Evolutionary conservation across 768 basidiomycete genomes (phyloP), one percentile per base, ranked within the genome.

Genomic region (Hirschioporus abietinus): DNA sequence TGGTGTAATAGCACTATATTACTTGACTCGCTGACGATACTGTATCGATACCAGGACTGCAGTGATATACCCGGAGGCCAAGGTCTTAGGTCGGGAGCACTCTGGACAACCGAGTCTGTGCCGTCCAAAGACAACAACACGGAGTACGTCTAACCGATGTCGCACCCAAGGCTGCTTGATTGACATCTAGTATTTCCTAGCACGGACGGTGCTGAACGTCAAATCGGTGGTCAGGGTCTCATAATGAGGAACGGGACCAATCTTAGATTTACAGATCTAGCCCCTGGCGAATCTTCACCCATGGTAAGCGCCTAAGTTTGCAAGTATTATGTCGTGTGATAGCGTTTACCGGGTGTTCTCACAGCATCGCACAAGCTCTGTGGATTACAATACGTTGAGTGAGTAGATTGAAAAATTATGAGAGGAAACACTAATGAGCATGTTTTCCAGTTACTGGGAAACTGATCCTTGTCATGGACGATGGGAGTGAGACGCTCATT

Each of bases 381-480:
- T 88, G 66, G 88, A 89, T 71, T 84, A 85, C 71, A 88, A 89
- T 69, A 83, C 88, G 26, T 76, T 88, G 17, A 76, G 86, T 85
- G 67, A 68, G 82, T 69, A 18, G 5, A 20, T 42, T 52, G 18
- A 58, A 7, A 25, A 1, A 10, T 65, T 17, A 36, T n/a, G 12
- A 24, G 23, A 9, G 60, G 7, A 9, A 20, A 17, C n/a, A 25
- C 27, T 18, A 58, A 9, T n/a, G 9, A 27, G 26, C 7, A 42
- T 25, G 42, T 34, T 34, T 26, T 66, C 35, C 66, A 88, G 86
- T 88, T 52, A 73, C 78, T 34, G 87, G 88, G 17, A 82, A 86
- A 74, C 72, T 88, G 17, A 73, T 86, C 26, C 76, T 85, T n/a
- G 80, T 84, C 24, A 81, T 81, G 67, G 86, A 86, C 64, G 86